These are phyloP conservation scores for Cyberlindnera amylophila DNA, from an alignment of 805 yeast species.

Conservation along the genomic window DNA sequence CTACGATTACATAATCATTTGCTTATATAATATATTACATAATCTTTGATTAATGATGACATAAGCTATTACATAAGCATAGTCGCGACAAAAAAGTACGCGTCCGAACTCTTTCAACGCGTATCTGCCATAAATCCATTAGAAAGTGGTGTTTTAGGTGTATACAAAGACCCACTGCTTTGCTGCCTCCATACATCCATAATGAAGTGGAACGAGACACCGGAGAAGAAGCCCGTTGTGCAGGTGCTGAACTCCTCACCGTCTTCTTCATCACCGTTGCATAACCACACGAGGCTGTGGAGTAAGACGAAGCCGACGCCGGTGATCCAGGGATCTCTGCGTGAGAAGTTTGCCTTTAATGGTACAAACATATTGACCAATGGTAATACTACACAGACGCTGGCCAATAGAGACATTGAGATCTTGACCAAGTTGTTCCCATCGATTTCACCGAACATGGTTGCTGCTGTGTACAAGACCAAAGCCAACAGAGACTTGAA, in stretches of 20 bases:
- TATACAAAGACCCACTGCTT: too few relatives aligned
- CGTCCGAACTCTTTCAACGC: too few relatives aligned
- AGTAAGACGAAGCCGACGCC: constrained; percentile 9
- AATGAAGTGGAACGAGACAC: constrained; percentile 18
- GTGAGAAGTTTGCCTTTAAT: constrained; percentile 42
- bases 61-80: too few relatives aligned
- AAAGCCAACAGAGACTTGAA: constrained; percentile 33
- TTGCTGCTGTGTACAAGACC: constrained; percentile 37
- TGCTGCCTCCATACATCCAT: background rate
- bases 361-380: constrained; percentile 23
- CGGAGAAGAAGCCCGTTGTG: constrained; percentile 30
- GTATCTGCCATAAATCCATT: background rate
- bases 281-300: constrained; percentile 15
- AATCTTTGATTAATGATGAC: too few relatives aligned
- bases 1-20: too few relatives aligned
- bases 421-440: constrained; percentile 29
- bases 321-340: constrained; percentile 21
- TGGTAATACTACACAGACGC: constrained; percentile 6
- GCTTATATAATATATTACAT: too few relatives aligned
- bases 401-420: constrained; percentile 22
- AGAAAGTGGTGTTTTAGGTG: too few relatives aligned
- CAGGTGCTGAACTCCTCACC: constrained; percentile 54
- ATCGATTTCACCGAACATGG: constrained; percentile 31
- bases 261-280: constrained; percentile 20
- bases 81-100: too few relatives aligned